Evolutionary conservation across 2,329 filamentous ascomycete genomes (phyloP), one percentile per base, ranked within the genome.

Genomic region (Colletotrichum zoysiae): DNA sequence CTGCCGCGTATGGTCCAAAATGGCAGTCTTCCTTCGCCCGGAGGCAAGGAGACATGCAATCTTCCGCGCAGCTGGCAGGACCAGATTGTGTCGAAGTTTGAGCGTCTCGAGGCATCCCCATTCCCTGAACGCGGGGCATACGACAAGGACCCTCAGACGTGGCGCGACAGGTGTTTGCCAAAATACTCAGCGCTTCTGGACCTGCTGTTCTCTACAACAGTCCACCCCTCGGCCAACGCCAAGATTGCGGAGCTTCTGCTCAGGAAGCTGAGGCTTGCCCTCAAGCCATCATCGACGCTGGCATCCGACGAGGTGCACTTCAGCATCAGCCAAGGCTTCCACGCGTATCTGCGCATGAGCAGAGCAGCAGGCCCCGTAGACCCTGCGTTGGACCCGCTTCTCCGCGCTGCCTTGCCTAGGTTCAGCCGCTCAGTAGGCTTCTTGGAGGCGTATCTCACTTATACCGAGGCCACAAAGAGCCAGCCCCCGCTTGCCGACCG

Each of bases 261-360:
- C 46, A 85, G 87, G 67, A 93, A 93, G 77, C 80, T 94, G 50
- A 89, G 90, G 75, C 85, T 91, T 33, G 90, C 91, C 0, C 82
- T 94, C 56, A 84, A 88, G 26, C 89, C 90, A 9, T 89, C 89
- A 1, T 87, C 87, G 7, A 85, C 86, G 14, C 81, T 90, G 63
- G 85, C 86, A 2, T 89, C 88, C 3, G 87, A 91, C 73, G 88
- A 91, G 77, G 88, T 90, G n/a, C 86, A 89, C 46, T 94, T 96
- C 75, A 92, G 93, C 61, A 86, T 92, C 69, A 93, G 92, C 12
- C 90, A 91, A 75, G 93, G 93, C 0, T 94, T 96, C 77, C 89
- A 89, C 70, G 89, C 91, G 5, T 93, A 95, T 76, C 85, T 94
- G 35, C 86, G 88, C 60, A 90, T 93, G 86, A 89, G 87, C 64